phyloP scores from a whole-genome alignment of 2,329 filamentous ascomycete species.

The Claviceps sp. region DNA sequence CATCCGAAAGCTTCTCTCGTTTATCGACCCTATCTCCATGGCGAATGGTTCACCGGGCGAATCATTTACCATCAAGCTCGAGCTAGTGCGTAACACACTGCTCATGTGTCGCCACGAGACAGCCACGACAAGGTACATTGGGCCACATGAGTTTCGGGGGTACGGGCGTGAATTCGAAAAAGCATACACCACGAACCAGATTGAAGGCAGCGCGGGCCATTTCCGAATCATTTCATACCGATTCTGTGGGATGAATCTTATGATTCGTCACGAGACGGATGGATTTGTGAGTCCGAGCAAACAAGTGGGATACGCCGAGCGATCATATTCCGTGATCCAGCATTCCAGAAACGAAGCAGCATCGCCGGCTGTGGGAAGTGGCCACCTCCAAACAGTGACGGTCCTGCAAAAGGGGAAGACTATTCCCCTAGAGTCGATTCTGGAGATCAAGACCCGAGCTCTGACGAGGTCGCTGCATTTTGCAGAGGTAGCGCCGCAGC shows the following conservation, averaged over 20 bases:
- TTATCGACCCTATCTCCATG: slow-evolving; percentile 19
- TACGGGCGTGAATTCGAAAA: slow-evolving; percentile 33
- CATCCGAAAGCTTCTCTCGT: slow-evolving; percentile 33
- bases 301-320: slow-evolving; percentile 9
- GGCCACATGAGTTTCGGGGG: slow-evolving; percentile 23
- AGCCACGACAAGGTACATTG: slow-evolving; percentile 16
- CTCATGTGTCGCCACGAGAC: slow-evolving; percentile 24
- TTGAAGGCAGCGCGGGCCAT: slow-evolving; percentile 28
- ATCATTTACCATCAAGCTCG: slow-evolving; percentile 28
- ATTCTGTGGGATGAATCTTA: slow-evolving; percentile 25
- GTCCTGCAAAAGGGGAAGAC: slow-evolving; percentile 18
- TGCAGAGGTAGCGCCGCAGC: slow-evolving; percentile 23
- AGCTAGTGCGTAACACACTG: slow-evolving; percentile 23
- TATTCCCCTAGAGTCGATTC: slow-evolving; percentile 21
- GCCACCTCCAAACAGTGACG: slow-evolving; percentile 14
- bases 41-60: slow-evolving; percentile 9
- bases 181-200: slow-evolving; percentile 22
- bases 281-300: slow-evolving; percentile 19
- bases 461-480: slow-evolving; percentile 19
- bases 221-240: slow-evolving; percentile 31
- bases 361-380: background rate
- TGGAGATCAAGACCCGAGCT: slow-evolving; percentile 33
- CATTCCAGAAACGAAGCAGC: slow-evolving; percentile 4
- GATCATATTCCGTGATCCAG: slow-evolving; percentile 15
- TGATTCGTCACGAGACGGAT: slow-evolving; percentile 31